A percentile compares a stretch with the other conserved stretches of the same genome.
phyloP scores from a whole-genome alignment of 768 basidiomycete species.

The Solioccasus polychromus region DNA sequence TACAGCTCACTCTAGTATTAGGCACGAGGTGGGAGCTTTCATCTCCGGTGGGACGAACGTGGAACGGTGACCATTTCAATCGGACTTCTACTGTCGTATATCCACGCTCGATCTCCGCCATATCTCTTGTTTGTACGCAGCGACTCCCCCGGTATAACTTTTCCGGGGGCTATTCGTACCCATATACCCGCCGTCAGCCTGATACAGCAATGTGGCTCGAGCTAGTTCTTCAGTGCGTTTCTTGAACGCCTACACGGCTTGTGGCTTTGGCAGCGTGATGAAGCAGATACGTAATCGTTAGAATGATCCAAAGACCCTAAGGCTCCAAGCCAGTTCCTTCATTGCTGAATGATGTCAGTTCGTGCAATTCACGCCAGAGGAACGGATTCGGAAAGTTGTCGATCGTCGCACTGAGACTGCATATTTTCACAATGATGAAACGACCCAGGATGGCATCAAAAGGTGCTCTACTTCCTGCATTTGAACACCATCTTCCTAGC shows the following conservation, averaged over 20 bases:
- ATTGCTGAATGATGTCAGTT: constrained; percentile 9
- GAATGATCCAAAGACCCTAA: constrained; percentile 8
- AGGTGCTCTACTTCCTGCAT: no score
- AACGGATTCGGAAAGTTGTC: constrained; percentile 15
- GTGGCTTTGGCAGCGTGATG: no score
- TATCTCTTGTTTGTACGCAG: background rate
- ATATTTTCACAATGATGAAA: no score
- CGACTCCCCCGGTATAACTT: constrained; percentile 5
- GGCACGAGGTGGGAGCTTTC: no score
- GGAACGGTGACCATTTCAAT: no score
- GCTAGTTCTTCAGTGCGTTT: constrained; percentile 5
- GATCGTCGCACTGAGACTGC: constrained; percentile 15
- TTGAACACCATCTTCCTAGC: constrained; percentile 14
- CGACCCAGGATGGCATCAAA: no score
- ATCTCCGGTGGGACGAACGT: no score
- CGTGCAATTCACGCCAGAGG: no score
- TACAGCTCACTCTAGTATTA: no score
- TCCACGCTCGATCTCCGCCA: constrained; percentile 6
- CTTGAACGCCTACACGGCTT: constrained; percentile 10
- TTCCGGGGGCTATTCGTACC: constrained; percentile 11
- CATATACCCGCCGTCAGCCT: constrained; percentile 4
- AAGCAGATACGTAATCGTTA: constrained; percentile 11
- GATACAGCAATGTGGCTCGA: background rate
- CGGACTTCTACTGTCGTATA: no score
- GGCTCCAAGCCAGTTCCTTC: constrained; percentile 4